phyloP scores from a whole-genome alignment of 148 eudicot species.

The Mesembryanthemum crystallinum region DNA sequence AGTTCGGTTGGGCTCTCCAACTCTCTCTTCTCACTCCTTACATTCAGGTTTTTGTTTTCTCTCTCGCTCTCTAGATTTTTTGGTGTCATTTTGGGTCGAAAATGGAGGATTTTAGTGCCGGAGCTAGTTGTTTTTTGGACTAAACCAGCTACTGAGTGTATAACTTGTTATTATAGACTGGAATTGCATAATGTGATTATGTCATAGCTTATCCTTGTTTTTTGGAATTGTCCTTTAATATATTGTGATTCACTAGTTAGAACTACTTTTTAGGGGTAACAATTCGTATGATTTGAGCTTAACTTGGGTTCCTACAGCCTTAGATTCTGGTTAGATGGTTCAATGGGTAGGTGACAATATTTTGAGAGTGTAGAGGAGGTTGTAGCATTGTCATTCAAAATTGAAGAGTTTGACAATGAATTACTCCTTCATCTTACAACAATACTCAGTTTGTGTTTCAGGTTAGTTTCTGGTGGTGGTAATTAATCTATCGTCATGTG shows the following conservation, averaged over 20 bases:
- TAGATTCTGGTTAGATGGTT: not conserved
- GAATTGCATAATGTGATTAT: not conserved
- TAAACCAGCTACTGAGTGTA: not conserved
- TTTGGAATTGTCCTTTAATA: no score
- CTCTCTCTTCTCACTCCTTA: slow-evolving; percentile 95
- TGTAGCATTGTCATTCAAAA: no score
- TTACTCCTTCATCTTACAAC: no score
- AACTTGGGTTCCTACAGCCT: not conserved
- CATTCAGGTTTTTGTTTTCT: slow-evolving; percentile 50
- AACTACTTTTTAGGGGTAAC: no score
- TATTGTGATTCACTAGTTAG: no score
- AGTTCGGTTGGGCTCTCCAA: slow-evolving; percentile 92
- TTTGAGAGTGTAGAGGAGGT: no score
- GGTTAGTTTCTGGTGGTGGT: not conserved
- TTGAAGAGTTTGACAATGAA: no score
- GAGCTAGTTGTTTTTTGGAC: no score
- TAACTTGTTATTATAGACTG: not conserved
- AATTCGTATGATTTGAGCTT: not conserved
- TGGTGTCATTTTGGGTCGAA: not conserved
- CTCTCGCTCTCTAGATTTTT: not conserved
- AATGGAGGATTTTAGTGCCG: not conserved
- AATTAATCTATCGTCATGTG: not conserved
- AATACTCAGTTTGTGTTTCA: no score
- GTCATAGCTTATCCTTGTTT: no score
- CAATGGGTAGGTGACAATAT: not conserved